Base-by-base conservation (phyloP, 2,329 filamentous ascomycete species). In the Phialocephala subalpina region DNA sequence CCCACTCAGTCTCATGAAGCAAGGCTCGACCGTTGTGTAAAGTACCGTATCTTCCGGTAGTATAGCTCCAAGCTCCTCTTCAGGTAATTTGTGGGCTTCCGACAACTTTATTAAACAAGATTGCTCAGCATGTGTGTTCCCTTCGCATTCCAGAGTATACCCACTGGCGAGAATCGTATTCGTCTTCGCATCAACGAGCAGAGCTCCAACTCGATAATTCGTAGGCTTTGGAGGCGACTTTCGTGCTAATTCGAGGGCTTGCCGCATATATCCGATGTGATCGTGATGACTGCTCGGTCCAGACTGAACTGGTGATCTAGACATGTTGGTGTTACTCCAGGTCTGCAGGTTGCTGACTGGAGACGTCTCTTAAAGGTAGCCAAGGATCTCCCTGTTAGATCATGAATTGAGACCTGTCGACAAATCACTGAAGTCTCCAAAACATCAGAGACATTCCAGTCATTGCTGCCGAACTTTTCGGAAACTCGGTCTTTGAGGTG, bases 71-170 rank as follows among this genome's bases (percentile, higher is more conserved):
- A 93, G 83, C 0, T 79, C 76, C 60, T 87, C 85, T 70, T 91
- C 89, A 11, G 83, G 65, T 0, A 84, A 80, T 1, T 75, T 75
- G 63, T 86, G 76, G 68, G 81, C 73, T 57, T 80, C 74, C 1
- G 87, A 82, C 16, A 90, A 85, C 78, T 99, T 98, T 58, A 90
- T 80, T 64, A 99, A 85, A 75, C 93, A 97, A 78, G 91, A 95
- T 80, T 99, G 94, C 77, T 99, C 96, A 3, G 96, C 96, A 76
- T 99, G 96, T 0, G 96, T 98, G 80, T 99, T 99, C 49, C 95
- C 96, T 55, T 89, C 85, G 3, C 94, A 87, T 79, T 99, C 95
- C 65, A 97, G 85, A 0, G 96, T 97, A 81, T 95, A 98, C 62
- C 96, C 95, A 1, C 92, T 92, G 0, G 92, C 87, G 33, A 97